Percentiles rank a stretch among this genome's conserved stretches.
These are phyloP conservation scores for Inga oerstediana DNA, from an alignment of 306 rosid species.

Conservation along the genomic window DNA sequence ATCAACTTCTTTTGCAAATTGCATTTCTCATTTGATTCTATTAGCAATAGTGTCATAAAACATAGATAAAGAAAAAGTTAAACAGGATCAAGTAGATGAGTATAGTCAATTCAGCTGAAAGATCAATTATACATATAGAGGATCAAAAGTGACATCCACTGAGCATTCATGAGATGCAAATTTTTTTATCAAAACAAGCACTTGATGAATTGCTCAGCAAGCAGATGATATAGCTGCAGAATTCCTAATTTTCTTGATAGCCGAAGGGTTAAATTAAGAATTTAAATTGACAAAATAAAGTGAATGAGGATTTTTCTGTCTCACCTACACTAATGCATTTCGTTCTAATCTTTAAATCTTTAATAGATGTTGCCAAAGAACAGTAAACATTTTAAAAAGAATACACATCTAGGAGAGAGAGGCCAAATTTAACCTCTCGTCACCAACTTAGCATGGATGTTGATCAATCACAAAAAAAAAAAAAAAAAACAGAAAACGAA, in stretches of 20 bases:
- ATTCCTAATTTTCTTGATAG: background rate
- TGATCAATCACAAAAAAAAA: constrained; percentile 2
- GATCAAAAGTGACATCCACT: background rate
- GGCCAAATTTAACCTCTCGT: background rate
- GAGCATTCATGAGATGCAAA: constrained; percentile 6
- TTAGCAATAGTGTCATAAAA: background rate
- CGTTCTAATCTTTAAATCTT: constrained; percentile 32
- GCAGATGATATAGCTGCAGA: background rate
- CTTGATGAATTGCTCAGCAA: background rate
- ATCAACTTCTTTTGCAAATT: background rate
- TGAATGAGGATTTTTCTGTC: constrained; percentile 52
- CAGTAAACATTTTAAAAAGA: constrained; percentile 12
- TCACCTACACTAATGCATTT: constrained; percentile 13
- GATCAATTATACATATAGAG: background rate
- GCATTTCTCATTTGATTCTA: background rate
- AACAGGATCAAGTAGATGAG: background rate
- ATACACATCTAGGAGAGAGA: constrained; percentile 16
- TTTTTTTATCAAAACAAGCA: background rate
- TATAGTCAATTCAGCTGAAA: background rate
- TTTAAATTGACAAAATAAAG: constrained; percentile 34
- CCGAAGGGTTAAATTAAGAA: background rate
- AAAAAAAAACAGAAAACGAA: background rate
- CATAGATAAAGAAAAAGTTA: background rate
- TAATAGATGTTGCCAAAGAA: constrained; percentile 29
- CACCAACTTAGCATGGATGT: background rate